Percentiles rank a stretch among this genome's conserved stretches.
phyloP scores from a whole-genome alignment of 1,284 basidiomycete genomes.

The Pseudozyma hubeiensis region DNA sequence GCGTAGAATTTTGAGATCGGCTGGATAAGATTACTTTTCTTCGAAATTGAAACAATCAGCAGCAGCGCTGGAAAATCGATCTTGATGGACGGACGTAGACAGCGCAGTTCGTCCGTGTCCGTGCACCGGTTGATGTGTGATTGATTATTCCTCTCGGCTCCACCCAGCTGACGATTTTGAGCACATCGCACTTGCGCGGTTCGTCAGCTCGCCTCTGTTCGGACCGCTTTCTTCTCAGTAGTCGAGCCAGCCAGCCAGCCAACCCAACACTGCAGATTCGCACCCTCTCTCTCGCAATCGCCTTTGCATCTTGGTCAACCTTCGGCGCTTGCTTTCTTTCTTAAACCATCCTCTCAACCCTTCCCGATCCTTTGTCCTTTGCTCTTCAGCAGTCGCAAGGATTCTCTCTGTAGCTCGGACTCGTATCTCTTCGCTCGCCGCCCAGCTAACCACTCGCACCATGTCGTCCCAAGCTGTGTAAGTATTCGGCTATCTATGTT shows the following conservation, averaged over 20 bases:
- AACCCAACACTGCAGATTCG: constrained; percentile 2
- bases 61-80: constrained; percentile 20
- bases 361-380: constrained; percentile 19
- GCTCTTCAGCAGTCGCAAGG: constrained; percentile 40
- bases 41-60: too few relatives aligned
- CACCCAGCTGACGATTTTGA: too few relatives aligned
- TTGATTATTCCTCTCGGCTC: too few relatives aligned
- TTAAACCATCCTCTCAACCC: constrained; percentile 11
- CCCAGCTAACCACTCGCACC: constrained; percentile 39
- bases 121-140: too few relatives aligned
- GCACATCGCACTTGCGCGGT: not conserved
- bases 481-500: constrained; percentile 13
- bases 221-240: constrained; percentile 33
- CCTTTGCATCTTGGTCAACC: constrained; percentile 16
- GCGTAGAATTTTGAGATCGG: constrained; percentile 12
- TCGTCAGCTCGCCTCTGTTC: not conserved
- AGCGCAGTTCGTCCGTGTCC: constrained; percentile 1
- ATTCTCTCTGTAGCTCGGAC: constrained; percentile 38
- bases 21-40: constrained; percentile 1
- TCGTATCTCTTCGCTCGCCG: constrained; percentile 41
- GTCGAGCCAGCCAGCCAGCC: not conserved
- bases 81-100: constrained; percentile 12
- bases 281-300: constrained; percentile 5
- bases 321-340: constrained; percentile 15
- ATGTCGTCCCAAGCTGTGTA: constrained; percentile 60